Conservation (phyloP, 176 grass and related monocot species). For the Alloteropsis semialata region DNA sequence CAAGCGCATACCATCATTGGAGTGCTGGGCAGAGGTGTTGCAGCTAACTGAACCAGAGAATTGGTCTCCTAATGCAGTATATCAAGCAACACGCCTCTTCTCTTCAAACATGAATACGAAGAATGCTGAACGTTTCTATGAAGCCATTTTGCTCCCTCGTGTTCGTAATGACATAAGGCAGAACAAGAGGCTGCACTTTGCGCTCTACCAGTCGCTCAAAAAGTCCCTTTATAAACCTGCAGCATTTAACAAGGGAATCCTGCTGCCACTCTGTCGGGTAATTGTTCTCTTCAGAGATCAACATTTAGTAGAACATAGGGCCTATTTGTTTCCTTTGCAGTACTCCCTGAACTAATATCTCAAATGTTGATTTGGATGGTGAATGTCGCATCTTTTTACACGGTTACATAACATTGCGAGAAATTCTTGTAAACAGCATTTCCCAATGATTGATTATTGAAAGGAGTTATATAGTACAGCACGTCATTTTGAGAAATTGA, state of each 20-base stretch:
- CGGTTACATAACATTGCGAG: neutral
- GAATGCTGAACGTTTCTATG: slow-evolving; percentile 67
- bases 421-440: neutral
- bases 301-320: neutral
- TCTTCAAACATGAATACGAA: slow-evolving; percentile 82
- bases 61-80: slow-evolving; percentile 91
- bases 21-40: slow-evolving; percentile 74
- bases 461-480: neutral
- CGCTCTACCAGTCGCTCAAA: slow-evolving; percentile 77
- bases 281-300: neutral
- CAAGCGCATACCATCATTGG: slow-evolving; percentile 72
- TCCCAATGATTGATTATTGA: neutral
- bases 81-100: slow-evolving; percentile 87
- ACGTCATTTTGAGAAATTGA: neutral
- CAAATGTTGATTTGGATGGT: neutral
- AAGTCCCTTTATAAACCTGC: slow-evolving; percentile 85
- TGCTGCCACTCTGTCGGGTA: slow-evolving; percentile 95
- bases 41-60: slow-evolving; percentile 82
- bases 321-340: neutral
- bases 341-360: neutral
- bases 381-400: neutral
- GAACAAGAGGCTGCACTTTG: slow-evolving; percentile 88
- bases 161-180: slow-evolving; percentile 79
- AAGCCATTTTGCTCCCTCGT: slow-evolving; percentile 73
- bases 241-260: slow-evolving; percentile 85